phyloP scores from a whole-genome alignment of 1,284 basidiomycete species.

The Prillingera fragicola region DNA sequence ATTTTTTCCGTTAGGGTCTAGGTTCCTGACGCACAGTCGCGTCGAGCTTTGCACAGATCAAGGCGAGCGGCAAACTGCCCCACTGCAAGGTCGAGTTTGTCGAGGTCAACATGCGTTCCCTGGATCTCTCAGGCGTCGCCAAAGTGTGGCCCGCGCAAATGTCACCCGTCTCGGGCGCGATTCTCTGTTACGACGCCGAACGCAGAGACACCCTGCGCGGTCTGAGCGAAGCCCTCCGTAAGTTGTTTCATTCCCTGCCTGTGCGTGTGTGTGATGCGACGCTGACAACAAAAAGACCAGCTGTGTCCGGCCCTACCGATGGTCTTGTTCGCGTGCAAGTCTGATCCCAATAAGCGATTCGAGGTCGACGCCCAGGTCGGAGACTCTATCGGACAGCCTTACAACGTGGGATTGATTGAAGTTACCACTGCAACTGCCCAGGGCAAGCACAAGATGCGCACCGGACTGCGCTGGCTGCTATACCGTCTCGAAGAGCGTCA shows the following conservation, averaged over 20 bases:
- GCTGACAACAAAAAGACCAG: slow-evolving; percentile 16
- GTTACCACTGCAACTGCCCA: slow-evolving; percentile 33
- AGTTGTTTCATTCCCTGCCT: slow-evolving; percentile 17
- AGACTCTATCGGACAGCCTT: slow-evolving; percentile 43
- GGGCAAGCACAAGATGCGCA: slow-evolving; percentile 46
- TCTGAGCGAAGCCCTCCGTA: slow-evolving; percentile 35
- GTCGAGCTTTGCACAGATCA: slow-evolving; percentile 31
- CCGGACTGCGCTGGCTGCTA: slow-evolving; percentile 44
- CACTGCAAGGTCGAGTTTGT: slow-evolving; percentile 37
- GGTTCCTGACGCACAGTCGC: slow-evolving; percentile 25
- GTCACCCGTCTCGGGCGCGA: slow-evolving; percentile 33
- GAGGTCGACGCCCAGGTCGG: slow-evolving; percentile 39
- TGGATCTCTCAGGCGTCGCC: slow-evolving; percentile 17
- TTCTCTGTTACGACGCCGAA: slow-evolving; percentile 45
- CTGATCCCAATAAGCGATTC: slow-evolving; percentile 33
- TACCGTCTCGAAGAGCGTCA: slow-evolving; percentile 39
- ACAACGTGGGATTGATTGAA: slow-evolving; percentile 47
- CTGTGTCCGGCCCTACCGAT: slow-evolving; percentile 28
- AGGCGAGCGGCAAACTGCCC: slow-evolving; percentile 34
- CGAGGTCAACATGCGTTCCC: slow-evolving; percentile 35
- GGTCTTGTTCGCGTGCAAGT: slow-evolving; percentile 46
- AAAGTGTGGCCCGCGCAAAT: slow-evolving; percentile 28
- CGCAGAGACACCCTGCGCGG: slow-evolving; percentile 29
- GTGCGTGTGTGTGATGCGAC: slow-evolving; percentile 1
- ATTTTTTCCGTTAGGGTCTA: too few species aligned